Evolutionary conservation across 768 basidiomycete species (phyloP).

Genomic region (Mycena polygramma): DNA sequence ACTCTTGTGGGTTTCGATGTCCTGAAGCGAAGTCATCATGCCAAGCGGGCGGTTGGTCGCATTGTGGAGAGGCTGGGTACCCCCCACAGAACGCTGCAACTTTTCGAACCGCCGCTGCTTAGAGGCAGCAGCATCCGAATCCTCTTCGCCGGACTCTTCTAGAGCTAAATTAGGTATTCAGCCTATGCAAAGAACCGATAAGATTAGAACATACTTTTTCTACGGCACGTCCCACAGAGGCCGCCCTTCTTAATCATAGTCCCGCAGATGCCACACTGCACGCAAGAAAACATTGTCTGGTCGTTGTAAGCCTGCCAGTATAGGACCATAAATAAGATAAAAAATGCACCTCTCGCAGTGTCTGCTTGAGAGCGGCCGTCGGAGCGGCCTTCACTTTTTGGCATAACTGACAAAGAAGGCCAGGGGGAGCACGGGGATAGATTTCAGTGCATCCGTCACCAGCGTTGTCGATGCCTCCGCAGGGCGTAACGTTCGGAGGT

Average conservation of each 20-base stretch:
- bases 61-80: slow-evolving; percentile 3
- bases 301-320: too few relatives aligned
- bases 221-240: too few relatives aligned
- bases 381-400: not conserved
- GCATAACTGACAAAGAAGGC: not conserved
- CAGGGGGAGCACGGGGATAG: slow-evolving; percentile 3
- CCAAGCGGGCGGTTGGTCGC: not conserved
- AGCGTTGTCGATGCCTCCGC: not conserved
- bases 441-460: slow-evolving; percentile 4
- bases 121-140: not conserved
- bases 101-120: not conserved
- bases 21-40: not conserved
- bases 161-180: too few relatives aligned
- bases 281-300: too few relatives aligned
- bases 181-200: too few relatives aligned
- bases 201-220: too few relatives aligned
- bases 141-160: not conserved
- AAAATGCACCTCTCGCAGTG: too few relatives aligned
- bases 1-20: not conserved
- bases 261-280: too few relatives aligned
- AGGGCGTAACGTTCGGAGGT: not conserved
- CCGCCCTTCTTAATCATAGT: too few relatives aligned
- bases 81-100: not conserved
- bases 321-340: too few relatives aligned
- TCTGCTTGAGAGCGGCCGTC: not conserved